These are phyloP conservation scores for Barnettozyma salicaria DNA, from an alignment of 805 yeast species.

Conservation along the genomic window DNA sequence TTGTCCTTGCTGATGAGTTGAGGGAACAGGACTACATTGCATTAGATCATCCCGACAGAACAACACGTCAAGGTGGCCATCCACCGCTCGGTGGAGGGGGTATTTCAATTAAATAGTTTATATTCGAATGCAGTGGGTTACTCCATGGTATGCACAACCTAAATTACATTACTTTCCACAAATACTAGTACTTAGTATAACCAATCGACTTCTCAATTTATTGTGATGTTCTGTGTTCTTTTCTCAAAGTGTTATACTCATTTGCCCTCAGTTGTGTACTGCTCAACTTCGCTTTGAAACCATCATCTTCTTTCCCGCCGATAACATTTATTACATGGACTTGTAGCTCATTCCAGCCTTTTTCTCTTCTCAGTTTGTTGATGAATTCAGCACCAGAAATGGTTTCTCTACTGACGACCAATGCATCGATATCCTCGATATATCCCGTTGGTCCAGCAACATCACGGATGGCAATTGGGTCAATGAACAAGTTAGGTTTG, in stretches of 20 bases:
- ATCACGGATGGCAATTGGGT: constrained; percentile 65
- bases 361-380: constrained; percentile 55
- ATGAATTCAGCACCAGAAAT: constrained; percentile 65
- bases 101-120: constrained; percentile 29
- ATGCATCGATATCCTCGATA: constrained; percentile 64
- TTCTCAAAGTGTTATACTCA: constrained; percentile 13
- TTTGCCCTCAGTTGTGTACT: constrained; percentile 69
- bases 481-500: constrained; percentile 41
- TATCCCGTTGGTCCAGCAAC: constrained; percentile 92
- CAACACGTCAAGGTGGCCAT: constrained; percentile 46
- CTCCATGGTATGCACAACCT: not conserved
- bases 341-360: constrained; percentile 46
- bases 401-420: constrained; percentile 80
- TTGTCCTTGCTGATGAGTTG: constrained; percentile 51
- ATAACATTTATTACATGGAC: constrained; percentile 56
- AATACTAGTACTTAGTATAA: no score
- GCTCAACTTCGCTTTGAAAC: constrained; percentile 71
- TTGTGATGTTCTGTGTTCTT: not conserved
- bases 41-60: constrained; percentile 83
- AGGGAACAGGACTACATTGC: constrained; percentile 53
- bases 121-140: no score
- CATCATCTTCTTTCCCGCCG: constrained; percentile 52
- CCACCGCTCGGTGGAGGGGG: constrained; percentile 43
- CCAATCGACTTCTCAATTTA: not conserved
- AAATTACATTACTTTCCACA: not conserved